Evolutionary conservation across 1,284 basidiomycete genomes (phyloP).

Genomic region (Microbotryum lychnidis-dioicae): DNA sequence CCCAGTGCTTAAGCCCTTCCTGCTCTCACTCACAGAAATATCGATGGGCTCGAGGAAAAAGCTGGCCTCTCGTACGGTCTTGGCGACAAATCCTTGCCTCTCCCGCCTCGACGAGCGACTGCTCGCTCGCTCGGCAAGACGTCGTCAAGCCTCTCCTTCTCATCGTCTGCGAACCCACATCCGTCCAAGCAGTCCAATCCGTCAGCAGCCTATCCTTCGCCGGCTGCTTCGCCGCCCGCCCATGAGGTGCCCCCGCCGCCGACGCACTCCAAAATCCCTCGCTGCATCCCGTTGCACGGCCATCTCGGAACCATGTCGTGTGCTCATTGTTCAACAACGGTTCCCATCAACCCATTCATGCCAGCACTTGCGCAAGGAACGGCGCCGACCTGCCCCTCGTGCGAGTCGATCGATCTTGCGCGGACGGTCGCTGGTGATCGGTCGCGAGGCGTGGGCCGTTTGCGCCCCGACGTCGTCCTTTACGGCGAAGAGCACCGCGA

Average conservation of each 20-base stretch:
- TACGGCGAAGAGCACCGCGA: slow-evolving; percentile 85
- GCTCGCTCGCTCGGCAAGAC: slow-evolving; percentile 1
- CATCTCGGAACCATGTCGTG: slow-evolving; percentile 73
- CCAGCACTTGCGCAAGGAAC: slow-evolving; percentile 52
- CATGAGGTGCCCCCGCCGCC: neutral
- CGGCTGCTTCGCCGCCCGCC: neutral
- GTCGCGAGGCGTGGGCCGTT: slow-evolving; percentile 65
- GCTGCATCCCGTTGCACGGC: slow-evolving; percentile 85
- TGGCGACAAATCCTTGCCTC: slow-evolving; percentile 19
- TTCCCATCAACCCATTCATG: slow-evolving; percentile 46
- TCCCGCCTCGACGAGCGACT: slow-evolving; percentile 10
- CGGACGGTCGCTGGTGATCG: slow-evolving; percentile 66
- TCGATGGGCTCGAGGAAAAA: slow-evolving; percentile 79
- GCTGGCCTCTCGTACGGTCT: slow-evolving; percentile 72
- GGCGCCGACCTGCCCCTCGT: slow-evolving; percentile 68
- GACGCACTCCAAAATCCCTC: slow-evolving; percentile 43
- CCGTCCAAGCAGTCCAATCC: slow-evolving; percentile 1
- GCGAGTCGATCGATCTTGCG: slow-evolving; percentile 59
- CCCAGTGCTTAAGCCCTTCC: too few species aligned
- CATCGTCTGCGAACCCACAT: neutral
- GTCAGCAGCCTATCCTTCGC: slow-evolving; percentile 3
- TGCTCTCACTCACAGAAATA: slow-evolving; percentile 49
- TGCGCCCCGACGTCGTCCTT: slow-evolving; percentile 79
- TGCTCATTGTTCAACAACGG: slow-evolving; percentile 64
- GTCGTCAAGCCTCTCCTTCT: neutral